Percentiles rank a stretch among this genome's conserved stretches.
Evolutionary conservation across 441 rosid species (phyloP).

Genomic region (Sinapis alba): DNA sequence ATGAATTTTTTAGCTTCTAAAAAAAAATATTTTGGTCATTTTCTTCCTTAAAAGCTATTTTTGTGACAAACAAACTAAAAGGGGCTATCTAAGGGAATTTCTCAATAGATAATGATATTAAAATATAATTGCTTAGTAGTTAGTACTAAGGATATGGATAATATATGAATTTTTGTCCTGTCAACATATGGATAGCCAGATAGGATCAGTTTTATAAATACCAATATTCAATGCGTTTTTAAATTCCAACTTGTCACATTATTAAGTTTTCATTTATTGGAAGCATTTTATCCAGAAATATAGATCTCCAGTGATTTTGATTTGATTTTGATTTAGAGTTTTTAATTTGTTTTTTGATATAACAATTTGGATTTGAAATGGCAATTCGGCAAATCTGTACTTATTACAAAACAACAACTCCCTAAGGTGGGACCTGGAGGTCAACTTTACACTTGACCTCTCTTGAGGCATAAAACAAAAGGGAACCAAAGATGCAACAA

Average conservation of each 20-base stretch:
- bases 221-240: background rate
- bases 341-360: background rate
- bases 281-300: background rate
- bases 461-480: background rate
- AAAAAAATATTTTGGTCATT: no score
- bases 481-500: background rate
- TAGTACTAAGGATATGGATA: background rate
- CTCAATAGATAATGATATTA: background rate
- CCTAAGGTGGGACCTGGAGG: conserved; percentile 19
- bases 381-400: background rate
- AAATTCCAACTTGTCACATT: conserved; percentile 18
- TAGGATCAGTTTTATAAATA: background rate
- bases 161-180: background rate
- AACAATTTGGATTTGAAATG: background rate
- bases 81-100: no score
- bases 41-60: no score
- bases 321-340: background rate
- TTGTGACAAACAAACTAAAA: no score
- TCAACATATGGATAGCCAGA: conserved; percentile 11
- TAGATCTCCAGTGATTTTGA: background rate
- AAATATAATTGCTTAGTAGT: background rate
- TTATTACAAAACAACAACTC: background rate
- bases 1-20: no score
- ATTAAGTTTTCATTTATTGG: background rate
- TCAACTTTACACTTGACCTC: conserved; percentile 37